Base-by-base conservation (phyloP, 805 yeast species). In the Lipomyces japonicus region DNA sequence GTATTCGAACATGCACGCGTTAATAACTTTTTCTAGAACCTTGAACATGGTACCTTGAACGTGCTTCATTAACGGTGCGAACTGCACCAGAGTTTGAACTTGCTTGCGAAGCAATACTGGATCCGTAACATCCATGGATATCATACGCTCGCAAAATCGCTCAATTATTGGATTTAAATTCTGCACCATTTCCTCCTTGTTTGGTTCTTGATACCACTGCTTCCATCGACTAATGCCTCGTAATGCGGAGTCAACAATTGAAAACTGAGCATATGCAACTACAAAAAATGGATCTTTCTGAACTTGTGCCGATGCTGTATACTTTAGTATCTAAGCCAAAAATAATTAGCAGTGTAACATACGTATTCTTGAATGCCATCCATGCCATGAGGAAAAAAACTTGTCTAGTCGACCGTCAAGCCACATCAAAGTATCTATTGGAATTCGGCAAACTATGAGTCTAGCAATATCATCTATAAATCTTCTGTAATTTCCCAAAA, bases 181-280 rank as follows among this genome's bases (percentile, higher is more conserved):
- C 40, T 71, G 72, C 45, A 80, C 69, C 46, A 79, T 71, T 19
- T 65, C 72, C 44, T 81, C 82, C 48, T 75, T 75, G 39, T 75
- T 75, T 22, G 75, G 75, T 3, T 73, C 75, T 4, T 80, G 79
- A 61, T 87, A 89, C 96, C 97, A 91, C 16, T 88, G 81, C 61
- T 87, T 80, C 98, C 99, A 95, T 63, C 99, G 78, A 10, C 93
- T 82, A 22, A 95, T 83, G 32, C 97, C 98, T 52, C 95, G 78
- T 30, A 93, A 79, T 59, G 95, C 84, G 31, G 95, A 84, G 67
- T 91, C 97, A 24, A 89, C 86, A 23, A 89, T 80, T 63, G 81
- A 82, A 53, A 93, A 81, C 64, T 89, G 96, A 0, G 95, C 79
- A 46, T 82, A 76, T 0, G 95, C 93, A 53, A 80, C 76, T 38